Base-by-base conservation (phyloP, 148 eudicot species). In the Limonium bicolor region DNA sequence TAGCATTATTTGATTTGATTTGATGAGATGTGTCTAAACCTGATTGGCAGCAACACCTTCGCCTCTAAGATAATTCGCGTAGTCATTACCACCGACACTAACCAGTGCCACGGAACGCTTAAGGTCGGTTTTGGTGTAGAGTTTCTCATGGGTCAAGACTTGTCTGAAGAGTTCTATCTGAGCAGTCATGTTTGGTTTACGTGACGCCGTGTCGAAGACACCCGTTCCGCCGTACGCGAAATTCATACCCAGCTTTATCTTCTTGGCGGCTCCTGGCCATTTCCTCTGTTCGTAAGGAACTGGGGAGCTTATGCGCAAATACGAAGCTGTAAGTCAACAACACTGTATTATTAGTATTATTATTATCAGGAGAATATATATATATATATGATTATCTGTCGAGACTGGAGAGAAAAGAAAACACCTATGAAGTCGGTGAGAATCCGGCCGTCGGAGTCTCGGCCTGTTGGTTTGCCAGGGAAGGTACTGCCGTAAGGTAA, bases 381-480 rank as follows among this genome's bases (percentile, higher is more conserved):
- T n/a, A n/a, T n/a, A n/a, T n/a, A n/a, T n/a, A n/a, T n/a, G n/a
- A n/a, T n/a, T n/a, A n/a, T n/a, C n/a, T n/a, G n/a, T n/a, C n/a
- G n/a, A n/a, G n/a, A n/a, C n/a, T n/a, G n/a, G n/a, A n/a, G n/a
- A n/a, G 1, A 11, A 40, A 24, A 2, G 12, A 13, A 33, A 9
- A 19, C 23, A 19, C 95, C 95, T 19, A 85, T 48, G 50, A 50
- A 85, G 60, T 85, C 95, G 0, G 96, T 73, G 54, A 86, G 71
- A 19, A 80, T 58, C 7, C 72, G 81, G n/a, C 95, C 95, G 26
- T 80, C 81, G 39, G 95, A 86, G 50, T 74, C 81, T 10, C 96
- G 74, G 2, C 93, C 96, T 31, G 81, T 24, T 0, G 93, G 96
- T 44, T 76, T 75, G 7, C 93, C 84, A 5, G 96, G 96, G 48